These are phyloP conservation scores for Picea sitchensis DNA, from an alignment of 75 land plant species.

Conservation along the genomic window DNA sequence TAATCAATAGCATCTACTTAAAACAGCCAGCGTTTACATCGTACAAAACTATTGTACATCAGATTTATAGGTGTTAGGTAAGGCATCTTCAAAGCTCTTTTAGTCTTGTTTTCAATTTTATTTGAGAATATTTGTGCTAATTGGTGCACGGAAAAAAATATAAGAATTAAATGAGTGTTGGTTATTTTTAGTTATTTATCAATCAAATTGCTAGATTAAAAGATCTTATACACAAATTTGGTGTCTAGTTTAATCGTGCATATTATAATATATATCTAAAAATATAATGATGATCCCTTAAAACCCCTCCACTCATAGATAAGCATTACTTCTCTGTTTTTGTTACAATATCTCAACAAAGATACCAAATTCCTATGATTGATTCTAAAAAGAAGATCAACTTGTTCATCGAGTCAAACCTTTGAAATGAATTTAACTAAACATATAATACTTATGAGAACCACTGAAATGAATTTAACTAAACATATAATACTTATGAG, in stretches of 20 bases:
- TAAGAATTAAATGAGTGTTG: too few relatives aligned
- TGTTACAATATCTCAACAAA: conserved; percentile 41
- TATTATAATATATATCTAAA: too few relatives aligned
- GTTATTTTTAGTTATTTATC: too few relatives aligned
- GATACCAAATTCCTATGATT: conserved; percentile 37
- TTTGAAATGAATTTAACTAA: background rate
- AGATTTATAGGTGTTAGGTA: background rate
- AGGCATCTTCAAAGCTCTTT: conserved; percentile 18
- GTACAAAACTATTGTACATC: too few relatives aligned
- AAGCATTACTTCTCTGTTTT: conserved; percentile 35
- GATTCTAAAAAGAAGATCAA: conserved; percentile 12
- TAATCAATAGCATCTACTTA: too few relatives aligned
- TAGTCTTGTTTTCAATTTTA: conserved; percentile 23
- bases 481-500: background rate
- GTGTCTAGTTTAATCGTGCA: too few relatives aligned
- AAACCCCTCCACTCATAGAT: conserved; percentile 52
- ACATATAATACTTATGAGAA: background rate
- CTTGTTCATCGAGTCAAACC: background rate
- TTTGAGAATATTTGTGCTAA: background rate
- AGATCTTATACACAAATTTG: too few relatives aligned
- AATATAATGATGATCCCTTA: conserved; percentile 40
- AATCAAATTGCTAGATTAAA: too few relatives aligned
- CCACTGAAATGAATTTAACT: background rate
- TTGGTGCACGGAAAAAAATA: too few relatives aligned
- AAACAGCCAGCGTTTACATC: too few relatives aligned